phyloP scores from a whole-genome alignment of 768 basidiomycete species.

The Kwoniella newhampshirensis region DNA sequence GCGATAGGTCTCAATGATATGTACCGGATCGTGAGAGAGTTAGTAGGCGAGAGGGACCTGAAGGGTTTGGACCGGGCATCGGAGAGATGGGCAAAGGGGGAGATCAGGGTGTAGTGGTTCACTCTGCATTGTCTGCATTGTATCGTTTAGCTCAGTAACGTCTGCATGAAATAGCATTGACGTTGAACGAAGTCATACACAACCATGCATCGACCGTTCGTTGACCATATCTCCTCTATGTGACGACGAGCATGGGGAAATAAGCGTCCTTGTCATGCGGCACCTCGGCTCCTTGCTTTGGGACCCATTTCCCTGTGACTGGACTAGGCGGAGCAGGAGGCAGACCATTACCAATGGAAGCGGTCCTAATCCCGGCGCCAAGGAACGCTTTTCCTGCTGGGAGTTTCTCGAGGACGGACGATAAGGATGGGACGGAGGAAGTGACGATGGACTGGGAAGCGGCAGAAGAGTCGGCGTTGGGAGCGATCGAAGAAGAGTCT shows the following conservation, averaged over 20 bases:
- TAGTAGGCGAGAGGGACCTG: constrained; percentile 47
- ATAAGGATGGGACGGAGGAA: constrained; percentile 56
- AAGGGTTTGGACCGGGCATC: constrained; percentile 38
- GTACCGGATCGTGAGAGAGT: constrained; percentile 27
- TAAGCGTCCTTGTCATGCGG: constrained; percentile 79
- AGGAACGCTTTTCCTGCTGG: constrained; percentile 62
- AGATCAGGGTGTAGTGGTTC: constrained; percentile 3
- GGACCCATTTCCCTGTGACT: constrained; percentile 68
- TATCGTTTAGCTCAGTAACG: no score
- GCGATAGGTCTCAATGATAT: constrained; percentile 38
- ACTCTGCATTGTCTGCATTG: no score
- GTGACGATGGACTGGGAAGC: constrained; percentile 29
- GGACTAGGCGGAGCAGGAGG: constrained; percentile 68
- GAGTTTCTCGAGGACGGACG: constrained; percentile 51
- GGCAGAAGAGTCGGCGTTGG: constrained; percentile 14
- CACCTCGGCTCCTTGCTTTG: constrained; percentile 69
- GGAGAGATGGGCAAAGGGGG: constrained; percentile 20
- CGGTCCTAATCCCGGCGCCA: constrained; percentile 68
- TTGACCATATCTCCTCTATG: constrained; percentile 36
- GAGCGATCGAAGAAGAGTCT: constrained; percentile 31
- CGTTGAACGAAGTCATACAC: no score
- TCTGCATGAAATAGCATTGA: no score
- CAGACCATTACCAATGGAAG: constrained; percentile 66
- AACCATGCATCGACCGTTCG: no score
- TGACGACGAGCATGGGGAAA: constrained; percentile 59